Evolutionary conservation across 805 yeast species (phyloP).

Genomic region (Cephaloascus fragrans): DNA sequence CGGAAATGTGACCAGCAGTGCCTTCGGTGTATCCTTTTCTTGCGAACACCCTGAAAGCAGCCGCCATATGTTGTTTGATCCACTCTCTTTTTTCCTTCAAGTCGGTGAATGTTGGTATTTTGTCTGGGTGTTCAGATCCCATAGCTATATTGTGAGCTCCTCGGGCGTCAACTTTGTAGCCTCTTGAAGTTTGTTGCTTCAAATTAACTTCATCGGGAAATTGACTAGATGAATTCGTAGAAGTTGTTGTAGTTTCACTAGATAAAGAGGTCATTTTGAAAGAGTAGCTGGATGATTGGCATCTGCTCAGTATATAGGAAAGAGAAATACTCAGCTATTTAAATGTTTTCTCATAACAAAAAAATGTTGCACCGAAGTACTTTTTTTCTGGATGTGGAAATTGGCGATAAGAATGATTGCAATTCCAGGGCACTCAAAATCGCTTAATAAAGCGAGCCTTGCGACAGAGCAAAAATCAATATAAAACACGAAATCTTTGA

Average conservation of each 20-base stretch:
- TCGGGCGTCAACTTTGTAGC: constrained; percentile 28
- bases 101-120: constrained; percentile 42
- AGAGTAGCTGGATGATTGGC: too few species aligned
- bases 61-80: constrained; percentile 70
- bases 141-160: constrained; percentile 56
- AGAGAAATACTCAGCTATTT: too few species aligned
- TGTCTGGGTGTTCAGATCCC: constrained; percentile 42
- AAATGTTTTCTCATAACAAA: too few species aligned
- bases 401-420: not conserved
- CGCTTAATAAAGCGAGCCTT: too few species aligned
- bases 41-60: constrained; percentile 76
- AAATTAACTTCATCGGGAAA: constrained; percentile 15
- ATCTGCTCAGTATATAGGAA: too few species aligned
- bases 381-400: not conserved
- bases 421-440: too few species aligned
- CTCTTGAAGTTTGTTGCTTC: constrained; percentile 22
- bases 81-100: constrained; percentile 40
- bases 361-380: too few species aligned
- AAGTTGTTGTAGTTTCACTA: not conserved
- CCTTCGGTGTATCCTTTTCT: constrained; percentile 72
- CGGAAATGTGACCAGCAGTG: constrained; percentile 76
- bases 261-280: not conserved
- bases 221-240: too few species aligned
- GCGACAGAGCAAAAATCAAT: too few species aligned
- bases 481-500: too few species aligned